phyloP scores from a whole-genome alignment of 768 basidiomycete genomes.

The Gautieria morchelliformis region DNA sequence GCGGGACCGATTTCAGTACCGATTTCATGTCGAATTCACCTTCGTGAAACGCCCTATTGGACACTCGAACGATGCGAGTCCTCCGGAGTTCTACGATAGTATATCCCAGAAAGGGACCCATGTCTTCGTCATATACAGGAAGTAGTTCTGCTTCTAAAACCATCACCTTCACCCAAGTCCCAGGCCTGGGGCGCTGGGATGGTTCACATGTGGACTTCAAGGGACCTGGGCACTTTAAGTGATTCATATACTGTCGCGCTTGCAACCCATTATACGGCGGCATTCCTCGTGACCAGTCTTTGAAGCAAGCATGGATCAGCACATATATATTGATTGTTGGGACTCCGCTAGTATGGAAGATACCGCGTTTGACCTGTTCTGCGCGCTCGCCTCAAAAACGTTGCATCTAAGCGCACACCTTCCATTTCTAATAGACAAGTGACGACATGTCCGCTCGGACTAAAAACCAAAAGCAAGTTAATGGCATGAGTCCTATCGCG shows the following conservation, averaged over 20 bases:
- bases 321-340: not conserved
- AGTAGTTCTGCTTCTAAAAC: conserved; percentile 31
- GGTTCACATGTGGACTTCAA: conserved; percentile 45
- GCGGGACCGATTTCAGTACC: too few relatives aligned
- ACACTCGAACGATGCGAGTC: too few relatives aligned
- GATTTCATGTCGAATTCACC: too few relatives aligned
- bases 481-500: not conserved
- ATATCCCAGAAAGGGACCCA: conserved; percentile 40
- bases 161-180: conserved; percentile 35
- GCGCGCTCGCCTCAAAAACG: not conserved
- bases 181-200: conserved; percentile 28
- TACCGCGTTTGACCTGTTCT: not conserved
- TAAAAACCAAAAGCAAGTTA: conserved; percentile 24
- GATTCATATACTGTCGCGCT: conserved; percentile 31
- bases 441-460: conserved; percentile 73
- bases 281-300: conserved; percentile 31
- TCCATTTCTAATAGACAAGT: conserved; percentile 45
- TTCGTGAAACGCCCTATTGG: too few relatives aligned
- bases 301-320: not conserved
- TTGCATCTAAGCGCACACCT: not conserved
- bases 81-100: conserved; percentile 44
- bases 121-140: conserved; percentile 8
- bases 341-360: not conserved
- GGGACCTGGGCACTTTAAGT: conserved; percentile 26
- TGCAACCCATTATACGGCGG: conserved; percentile 43